These are phyloP conservation scores for Prosopis cineraria DNA, from an alignment of 306 rosid genomes.

Conservation along the genomic window DNA sequence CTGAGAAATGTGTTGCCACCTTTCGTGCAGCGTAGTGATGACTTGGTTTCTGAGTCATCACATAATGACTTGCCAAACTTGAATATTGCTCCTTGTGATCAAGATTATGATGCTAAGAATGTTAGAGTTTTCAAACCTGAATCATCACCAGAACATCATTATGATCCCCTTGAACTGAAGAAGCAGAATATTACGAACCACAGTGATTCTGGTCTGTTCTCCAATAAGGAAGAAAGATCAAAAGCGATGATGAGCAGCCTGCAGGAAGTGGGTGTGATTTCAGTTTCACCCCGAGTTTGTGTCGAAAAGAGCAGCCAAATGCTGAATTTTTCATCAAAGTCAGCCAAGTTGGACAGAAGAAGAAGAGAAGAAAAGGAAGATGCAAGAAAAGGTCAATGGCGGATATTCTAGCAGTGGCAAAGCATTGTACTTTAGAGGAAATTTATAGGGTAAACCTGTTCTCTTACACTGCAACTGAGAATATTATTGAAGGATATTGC, in stretches of 20 bases:
- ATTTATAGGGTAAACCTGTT: constrained; percentile 42
- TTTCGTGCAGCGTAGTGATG: constrained; percentile 25
- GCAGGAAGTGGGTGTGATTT: constrained; percentile 33
- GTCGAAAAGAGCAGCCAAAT: constrained; percentile 1
- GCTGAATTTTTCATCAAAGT: constrained; percentile 16
- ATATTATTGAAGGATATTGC: constrained; percentile 20
- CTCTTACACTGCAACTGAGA: constrained; percentile 33
- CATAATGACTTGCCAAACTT: constrained; percentile 32
- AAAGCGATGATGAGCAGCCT: constrained; percentile 28
- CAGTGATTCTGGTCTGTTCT: constrained; percentile 30
- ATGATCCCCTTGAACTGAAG: constrained; percentile 5
- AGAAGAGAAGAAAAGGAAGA: constrained; percentile 42
- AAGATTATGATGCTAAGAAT: constrained; percentile 28
- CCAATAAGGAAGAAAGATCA: constrained; percentile 33
- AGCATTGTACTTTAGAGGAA: constrained; percentile 47
- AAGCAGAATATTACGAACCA: constrained; percentile 4
- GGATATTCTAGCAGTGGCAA: constrained; percentile 54
- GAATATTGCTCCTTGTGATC: constrained; percentile 22
- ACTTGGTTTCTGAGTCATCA: constrained; percentile 32
- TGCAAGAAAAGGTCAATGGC: constrained; percentile 55
- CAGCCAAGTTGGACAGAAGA: constrained; percentile 29
- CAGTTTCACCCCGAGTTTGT: background rate
- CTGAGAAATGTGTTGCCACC: constrained; percentile 59
- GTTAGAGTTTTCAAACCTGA: constrained; percentile 21
- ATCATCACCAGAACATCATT: constrained; percentile 7